These are phyloP conservation scores for Xylaria sp. DNA, from an alignment of 2,329 filamentous ascomycete species.

Conservation along the genomic window DNA sequence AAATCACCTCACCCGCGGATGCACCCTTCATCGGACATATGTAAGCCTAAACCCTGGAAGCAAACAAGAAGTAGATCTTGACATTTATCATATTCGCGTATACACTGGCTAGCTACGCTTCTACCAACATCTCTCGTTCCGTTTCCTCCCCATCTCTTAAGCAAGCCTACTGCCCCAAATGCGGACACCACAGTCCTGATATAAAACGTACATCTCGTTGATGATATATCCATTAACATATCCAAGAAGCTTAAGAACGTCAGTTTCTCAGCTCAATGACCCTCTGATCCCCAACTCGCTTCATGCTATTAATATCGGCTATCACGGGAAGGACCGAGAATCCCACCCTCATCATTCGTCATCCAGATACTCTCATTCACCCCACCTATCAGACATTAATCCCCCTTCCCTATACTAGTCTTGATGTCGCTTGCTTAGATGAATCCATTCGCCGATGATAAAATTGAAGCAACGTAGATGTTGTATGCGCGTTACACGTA, in stretches of 20 bases:
- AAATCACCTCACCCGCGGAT: too few species aligned
- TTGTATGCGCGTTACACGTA: conserved; percentile 2
- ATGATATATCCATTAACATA: not conserved
- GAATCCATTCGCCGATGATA: conserved; percentile 1
- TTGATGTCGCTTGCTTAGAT: conserved; percentile 2
- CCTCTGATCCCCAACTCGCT: not conserved
- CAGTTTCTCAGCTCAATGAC: not conserved
- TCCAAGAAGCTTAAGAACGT: too few species aligned
- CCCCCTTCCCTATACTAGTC: not conserved
- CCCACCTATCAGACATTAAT: not conserved
- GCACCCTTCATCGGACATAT: too few species aligned
- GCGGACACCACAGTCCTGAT: not conserved
- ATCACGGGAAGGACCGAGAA: not conserved
- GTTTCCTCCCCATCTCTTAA: not conserved
- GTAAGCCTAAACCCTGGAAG: too few species aligned
- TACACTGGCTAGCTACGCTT: not conserved
- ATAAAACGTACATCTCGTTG: not conserved
- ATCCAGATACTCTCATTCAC: not conserved
- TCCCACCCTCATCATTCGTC: not conserved
- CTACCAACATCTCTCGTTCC: not conserved
- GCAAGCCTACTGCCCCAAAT: not conserved
- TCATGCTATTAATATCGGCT: not conserved
- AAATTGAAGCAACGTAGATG: conserved; percentile 4
- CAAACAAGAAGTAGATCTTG: not conserved
- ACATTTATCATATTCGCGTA: conserved; percentile 8